Evolutionary conservation across 2,329 filamentous ascomycete genomes (phyloP), one percentile per base, ranked within the genome.

Genomic region (Cytospora chrysosperma): DNA sequence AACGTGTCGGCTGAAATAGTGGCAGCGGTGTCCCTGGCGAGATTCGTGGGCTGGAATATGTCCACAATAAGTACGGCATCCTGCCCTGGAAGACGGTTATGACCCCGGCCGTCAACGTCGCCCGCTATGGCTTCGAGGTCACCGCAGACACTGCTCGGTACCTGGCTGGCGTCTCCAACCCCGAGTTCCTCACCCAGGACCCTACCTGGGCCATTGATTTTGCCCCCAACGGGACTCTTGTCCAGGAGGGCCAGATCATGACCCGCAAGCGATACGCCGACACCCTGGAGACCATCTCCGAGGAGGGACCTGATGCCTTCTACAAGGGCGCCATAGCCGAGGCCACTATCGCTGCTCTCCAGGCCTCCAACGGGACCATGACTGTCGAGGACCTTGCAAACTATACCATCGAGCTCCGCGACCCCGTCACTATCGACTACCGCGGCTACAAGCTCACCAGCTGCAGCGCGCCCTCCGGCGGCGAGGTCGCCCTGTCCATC

Each of bases 201-300:
- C 86, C 89, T 0, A 82, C 85, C 0, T 97, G 92, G 89, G 90
- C 92, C 0, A 77, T 92, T 30, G 93, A 96, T 73, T 96, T 96
- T 74, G 92, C 92, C 2, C 91, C 91, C 0, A 84, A 89, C 63
- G 92, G 91, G 3, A 85, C 80, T 1, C 77, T 85, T 1, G 70
- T 93, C 1, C 79, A 81, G 24, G 73, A 91, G 2, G 88, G 88
- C n/a, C 90, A 95, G 68, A 89, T 76, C 0, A 90, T 95, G 67
- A 92, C 88, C 0, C 81, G 91, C 27, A 89, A 87, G 71, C 82
- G 91, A 47, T 93, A 91, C 73, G 91, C 90, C 1, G 78, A 90
- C 65, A 92, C 90, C 0, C 80, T 95, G 0, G 88, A 93, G 71
- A 79, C 78, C 0, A 90, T 95, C 68, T 89, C 89, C 0, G 72